phyloP scores from a whole-genome alignment of 139 green algal genomes.

The Closterium sp. region DNA sequence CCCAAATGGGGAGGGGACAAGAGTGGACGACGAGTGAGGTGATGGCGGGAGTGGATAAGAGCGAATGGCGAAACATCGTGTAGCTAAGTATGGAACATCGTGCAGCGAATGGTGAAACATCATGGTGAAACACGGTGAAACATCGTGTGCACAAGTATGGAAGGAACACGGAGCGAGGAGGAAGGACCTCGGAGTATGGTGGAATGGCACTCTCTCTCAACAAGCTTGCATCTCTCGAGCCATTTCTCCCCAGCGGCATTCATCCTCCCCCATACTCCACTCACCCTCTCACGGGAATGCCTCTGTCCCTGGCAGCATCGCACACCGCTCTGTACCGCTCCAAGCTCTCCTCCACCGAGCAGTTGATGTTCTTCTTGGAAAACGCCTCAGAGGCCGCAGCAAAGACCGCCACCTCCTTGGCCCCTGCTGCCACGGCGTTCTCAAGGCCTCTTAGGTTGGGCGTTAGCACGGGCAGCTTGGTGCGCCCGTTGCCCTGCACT shows the following conservation, averaged over 20 bases:
- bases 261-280: neutral
- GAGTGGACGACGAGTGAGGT: too few relatives aligned
- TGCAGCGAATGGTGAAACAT: too few relatives aligned
- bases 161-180: neutral
- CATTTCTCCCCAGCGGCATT: neutral
- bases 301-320: conserved; percentile 59
- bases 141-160: too few relatives aligned
- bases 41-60: too few relatives aligned
- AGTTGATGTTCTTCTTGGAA: conserved; percentile 84
- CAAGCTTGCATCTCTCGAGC: too few relatives aligned
- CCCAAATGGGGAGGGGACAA: too few relatives aligned
- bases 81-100: too few relatives aligned
- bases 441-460: conserved; percentile 76
- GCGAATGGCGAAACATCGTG: too few relatives aligned
- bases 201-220: too few relatives aligned
- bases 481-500: conserved; percentile 50
- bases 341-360: conserved; percentile 69
- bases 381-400: conserved; percentile 64
- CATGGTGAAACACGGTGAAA: too few relatives aligned
- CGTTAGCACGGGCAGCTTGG: conserved; percentile 64
- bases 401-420: conserved; percentile 80
- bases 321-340: conserved; percentile 51
- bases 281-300: conserved; percentile 67
- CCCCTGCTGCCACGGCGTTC: conserved; percentile 71
- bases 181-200: neutral